Evolutionary conservation across 192 early-diverging fungal genomes (phyloP).

Genomic region (Coemansia sp.): DNA sequence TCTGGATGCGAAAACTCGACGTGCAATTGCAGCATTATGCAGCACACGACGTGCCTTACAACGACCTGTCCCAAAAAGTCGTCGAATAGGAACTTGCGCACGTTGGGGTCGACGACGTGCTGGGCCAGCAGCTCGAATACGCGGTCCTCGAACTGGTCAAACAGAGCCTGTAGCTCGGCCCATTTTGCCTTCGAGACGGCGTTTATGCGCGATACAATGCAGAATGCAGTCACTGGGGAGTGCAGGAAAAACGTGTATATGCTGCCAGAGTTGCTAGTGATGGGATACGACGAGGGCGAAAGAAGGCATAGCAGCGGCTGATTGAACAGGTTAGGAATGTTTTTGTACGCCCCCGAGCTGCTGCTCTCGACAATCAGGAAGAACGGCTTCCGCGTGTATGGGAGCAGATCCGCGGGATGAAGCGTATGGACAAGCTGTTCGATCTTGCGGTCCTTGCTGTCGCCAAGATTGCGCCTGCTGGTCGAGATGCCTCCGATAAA

Average conservation of each 20-base stretch:
- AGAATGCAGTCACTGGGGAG: slow-evolving; percentile 85
- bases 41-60: slow-evolving; percentile 75
- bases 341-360: slow-evolving; percentile 80
- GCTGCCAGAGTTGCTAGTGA: slow-evolving; percentile 69
- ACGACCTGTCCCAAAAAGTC: slow-evolving; percentile 91
- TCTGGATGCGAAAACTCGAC: slow-evolving; percentile 23
- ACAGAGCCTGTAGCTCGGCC: slow-evolving; percentile 23
- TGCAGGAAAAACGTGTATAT: slow-evolving; percentile 95
- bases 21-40: slow-evolving; percentile 68
- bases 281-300: slow-evolving; percentile 85
- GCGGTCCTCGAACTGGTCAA: slow-evolving; percentile 28
- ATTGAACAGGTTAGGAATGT: slow-evolving; percentile 83
- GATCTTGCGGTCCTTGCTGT: slow-evolving; percentile 29
- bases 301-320: slow-evolving; percentile 83
- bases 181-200: slow-evolving; percentile 18
- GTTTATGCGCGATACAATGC: slow-evolving; percentile 55
- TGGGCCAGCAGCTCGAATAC: slow-evolving; percentile 18
- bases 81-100: slow-evolving; percentile 77
- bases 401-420: slow-evolving; percentile 86
- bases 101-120: slow-evolving; percentile 14
- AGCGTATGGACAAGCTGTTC: slow-evolving; percentile 69
- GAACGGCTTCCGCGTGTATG: slow-evolving; percentile 92
- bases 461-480: slow-evolving; percentile 30
- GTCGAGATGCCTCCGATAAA: slow-evolving; percentile 52
- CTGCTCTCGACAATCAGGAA: slow-evolving; percentile 93